Conservation (phyloP, 2,329 filamentous ascomycete species). For the Pseudocercospora musae region DNA sequence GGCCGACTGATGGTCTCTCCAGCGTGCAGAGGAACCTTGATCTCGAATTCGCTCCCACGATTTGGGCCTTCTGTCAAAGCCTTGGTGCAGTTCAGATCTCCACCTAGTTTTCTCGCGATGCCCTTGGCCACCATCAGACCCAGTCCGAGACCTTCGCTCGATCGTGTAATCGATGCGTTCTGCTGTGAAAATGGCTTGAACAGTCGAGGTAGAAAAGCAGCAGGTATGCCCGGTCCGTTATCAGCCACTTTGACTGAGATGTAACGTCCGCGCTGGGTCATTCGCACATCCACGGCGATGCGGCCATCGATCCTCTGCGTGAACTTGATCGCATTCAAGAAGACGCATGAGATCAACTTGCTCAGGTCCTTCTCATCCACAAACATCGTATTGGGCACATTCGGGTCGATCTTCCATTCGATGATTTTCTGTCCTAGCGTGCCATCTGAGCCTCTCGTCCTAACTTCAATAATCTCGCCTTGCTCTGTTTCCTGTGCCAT, state of each 20-base stretch:
- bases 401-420: constrained; percentile 50
- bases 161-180: constrained; percentile 64
- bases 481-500: constrained; percentile 45
- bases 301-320: constrained; percentile 56
- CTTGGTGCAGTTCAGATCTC: constrained; percentile 62
- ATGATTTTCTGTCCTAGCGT: constrained; percentile 47
- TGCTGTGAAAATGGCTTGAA: constrained; percentile 69
- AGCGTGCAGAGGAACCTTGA: constrained; percentile 60
- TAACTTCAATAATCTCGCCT: constrained; percentile 51
- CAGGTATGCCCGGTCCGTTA: constrained; percentile 66
- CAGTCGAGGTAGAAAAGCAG: constrained; percentile 62
- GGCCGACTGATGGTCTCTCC: constrained; percentile 51
- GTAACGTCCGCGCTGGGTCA: constrained; percentile 49
- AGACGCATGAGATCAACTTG: constrained; percentile 62
- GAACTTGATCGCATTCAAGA: constrained; percentile 68
- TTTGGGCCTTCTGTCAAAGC: constrained; percentile 60
- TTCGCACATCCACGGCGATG: constrained; percentile 55
- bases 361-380: constrained; percentile 62
- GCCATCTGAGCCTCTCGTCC: constrained; percentile 43
- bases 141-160: constrained; percentile 65
- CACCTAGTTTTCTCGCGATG: constrained; percentile 64
- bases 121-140: constrained; percentile 71
- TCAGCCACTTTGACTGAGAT: constrained; percentile 62
- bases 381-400: constrained; percentile 53
- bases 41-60: constrained; percentile 66